Evolutionary conservation across 352 stramenopile species (phyloP), one percentile per base, ranked within the genome.

Genomic region (Pythium brassicae): DNA sequence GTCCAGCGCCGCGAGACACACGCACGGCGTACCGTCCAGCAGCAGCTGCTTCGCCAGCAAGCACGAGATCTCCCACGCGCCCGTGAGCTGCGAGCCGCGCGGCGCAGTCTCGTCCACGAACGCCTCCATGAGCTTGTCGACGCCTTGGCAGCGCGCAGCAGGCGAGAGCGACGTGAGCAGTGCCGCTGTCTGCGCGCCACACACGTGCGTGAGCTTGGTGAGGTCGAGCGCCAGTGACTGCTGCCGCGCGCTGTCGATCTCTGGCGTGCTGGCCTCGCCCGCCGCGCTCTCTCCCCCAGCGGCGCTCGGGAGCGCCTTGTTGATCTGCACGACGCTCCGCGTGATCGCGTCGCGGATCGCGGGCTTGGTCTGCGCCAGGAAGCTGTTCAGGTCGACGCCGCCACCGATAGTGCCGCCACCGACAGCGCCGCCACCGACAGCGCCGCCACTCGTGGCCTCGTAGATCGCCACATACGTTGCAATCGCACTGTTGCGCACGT

Each of bases 311-410:
- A 78, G 49, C 5, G 62, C 29, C 40, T 88, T 89, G 1, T 62
- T 71, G 32, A 89, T 75, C 34, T 92, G 78, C n/a, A 92, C 68
- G 9, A 90, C 76, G 32, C 74, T 89, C 10, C 69, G 66, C 3
- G 82, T 87, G 52, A 91, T 93, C 4, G 76, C 68, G 40, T 93
- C 78, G 17, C 80, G 73, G 27, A 91, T 87, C 0, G 78, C 76
- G 9, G 78, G 78, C 55, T 90, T 90, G 9, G 82, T 53, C 5
- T 87, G 72, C 0, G 71, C 65, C 19, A 93, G 43, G 52, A 87
- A 82, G n/a, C 62, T 68, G n/a, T 80, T 68, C n/a, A 91, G 35
- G 62, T 91, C 73, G 19, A 92, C 47, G 4, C 58, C 51, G n/a
- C 20, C 37, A 0, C 71, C 65, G 32, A n/a, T n/a, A n/a, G n/a